Evolutionary conservation across 2,329 filamentous ascomycete genomes (phyloP).

Genomic region (Chrysosphaeria jannelii): DNA sequence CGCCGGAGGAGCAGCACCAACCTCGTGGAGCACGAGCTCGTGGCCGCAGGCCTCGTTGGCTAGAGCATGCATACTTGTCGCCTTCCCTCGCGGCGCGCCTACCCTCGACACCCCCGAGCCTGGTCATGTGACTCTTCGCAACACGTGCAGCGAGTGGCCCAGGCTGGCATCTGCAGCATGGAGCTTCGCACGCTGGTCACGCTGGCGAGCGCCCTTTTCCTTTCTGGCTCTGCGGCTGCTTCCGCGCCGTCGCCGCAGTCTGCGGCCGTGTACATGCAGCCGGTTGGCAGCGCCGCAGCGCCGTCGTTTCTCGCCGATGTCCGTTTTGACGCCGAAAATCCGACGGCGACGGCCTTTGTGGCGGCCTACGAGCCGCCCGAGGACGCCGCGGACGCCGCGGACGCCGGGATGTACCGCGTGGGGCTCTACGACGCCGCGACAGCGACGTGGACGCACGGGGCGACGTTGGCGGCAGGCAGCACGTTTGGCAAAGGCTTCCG

Average conservation of each 20-base stretch:
- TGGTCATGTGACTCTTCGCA: too few relatives aligned
- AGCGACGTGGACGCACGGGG: slow-evolving; percentile 19
- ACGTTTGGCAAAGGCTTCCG: slow-evolving; percentile 31
- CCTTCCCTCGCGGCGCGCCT: too few relatives aligned
- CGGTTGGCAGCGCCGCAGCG: slow-evolving; percentile 9
- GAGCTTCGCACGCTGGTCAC: too few relatives aligned
- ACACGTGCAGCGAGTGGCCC: too few relatives aligned
- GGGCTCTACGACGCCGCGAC: slow-evolving; percentile 22
- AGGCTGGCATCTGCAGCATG: too few relatives aligned
- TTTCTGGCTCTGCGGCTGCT: too few relatives aligned
- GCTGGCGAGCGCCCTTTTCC: too few relatives aligned
- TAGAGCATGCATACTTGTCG: too few relatives aligned
- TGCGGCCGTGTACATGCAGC: slow-evolving; percentile 23
- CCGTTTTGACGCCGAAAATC: slow-evolving; percentile 18
- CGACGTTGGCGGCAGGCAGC: slow-evolving; percentile 21
- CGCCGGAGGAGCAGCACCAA: slow-evolving; percentile 3
- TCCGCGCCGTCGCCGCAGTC: too few relatives aligned
- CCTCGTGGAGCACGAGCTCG: slow-evolving; percentile 3
- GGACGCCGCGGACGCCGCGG: slow-evolving; percentile 1
- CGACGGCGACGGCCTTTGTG: slow-evolving; percentile 13
- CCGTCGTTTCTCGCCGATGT: slow-evolving; percentile 19
- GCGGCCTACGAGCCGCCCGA: slow-evolving; percentile 25
- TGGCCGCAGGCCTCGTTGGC: slow-evolving; percentile 2
- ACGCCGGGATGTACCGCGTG: slow-evolving; percentile 19
- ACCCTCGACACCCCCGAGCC: too few relatives aligned